Base-by-base conservation (phyloP, 805 yeast genomes). In the Komagataella populi region DNA sequence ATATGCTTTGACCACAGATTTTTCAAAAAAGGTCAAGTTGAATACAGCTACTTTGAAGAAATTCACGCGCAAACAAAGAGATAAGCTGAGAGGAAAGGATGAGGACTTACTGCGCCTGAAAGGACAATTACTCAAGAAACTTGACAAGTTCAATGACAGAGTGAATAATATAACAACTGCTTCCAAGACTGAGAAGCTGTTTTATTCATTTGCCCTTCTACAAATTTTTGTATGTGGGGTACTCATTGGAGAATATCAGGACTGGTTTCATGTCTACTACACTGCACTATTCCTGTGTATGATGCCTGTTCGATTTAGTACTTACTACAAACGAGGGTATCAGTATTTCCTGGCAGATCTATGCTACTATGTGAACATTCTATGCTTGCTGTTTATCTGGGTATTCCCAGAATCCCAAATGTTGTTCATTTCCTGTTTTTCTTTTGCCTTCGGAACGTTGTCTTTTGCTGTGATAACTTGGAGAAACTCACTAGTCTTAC, bases 391-490 rank as follows among this genome's bases (percentile, higher is more conserved):
- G 1, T 91, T 78, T 61, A 74, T 91, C 36, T 91, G 98, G 98
- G 70, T 80, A 4, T 80, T 82, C 55, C 97, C 99, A 0, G 60
- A 72, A 39, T 86, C 95, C 2, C 72, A 73, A 45, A 76, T 81
- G 57, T 70, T 91, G 22, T 91, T 84, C 67, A 79, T 87, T 14
- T 77, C 91, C 2, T 88, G 95, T 56, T 90, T 87, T 66, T 84
- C 96, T 7, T 79, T 91, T 54, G 76, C 93, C 1, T 81, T 84
- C 69, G 99, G 98, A 1, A 87, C 97, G 0, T 68, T 91, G 52
- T 78, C 96, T 5, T 90, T 87, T 76, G 97, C 97, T 0, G 96
- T 91, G 20, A 81, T 91, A 47, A 87, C 96, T 0, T 91, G 98
- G 99, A 74, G 96, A 58, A 91, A 91, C 64, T 89, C 96, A 6